phyloP scores from a whole-genome alignment of 192 early-diverging fungal genomes.

The Podila horticola region DNA sequence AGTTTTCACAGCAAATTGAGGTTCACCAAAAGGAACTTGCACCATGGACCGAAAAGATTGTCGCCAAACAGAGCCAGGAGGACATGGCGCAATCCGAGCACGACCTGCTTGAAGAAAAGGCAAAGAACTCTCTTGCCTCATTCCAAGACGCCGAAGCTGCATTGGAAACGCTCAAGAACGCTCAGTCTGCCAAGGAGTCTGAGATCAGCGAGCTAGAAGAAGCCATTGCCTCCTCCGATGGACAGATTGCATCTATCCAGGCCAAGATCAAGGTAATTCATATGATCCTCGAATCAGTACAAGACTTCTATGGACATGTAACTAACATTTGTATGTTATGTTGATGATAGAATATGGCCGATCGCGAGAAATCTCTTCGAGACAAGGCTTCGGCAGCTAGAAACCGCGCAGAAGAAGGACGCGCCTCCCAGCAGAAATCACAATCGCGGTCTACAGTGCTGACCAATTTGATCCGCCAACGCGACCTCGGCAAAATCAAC shows the following conservation, averaged over 20 bases:
- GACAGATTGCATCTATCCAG: slow-evolving; percentile 42
- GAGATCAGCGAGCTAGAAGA: slow-evolving; percentile 62
- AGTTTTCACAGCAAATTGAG: slow-evolving; percentile 83
- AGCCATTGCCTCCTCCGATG: slow-evolving; percentile 29
- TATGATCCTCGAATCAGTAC: too few species aligned
- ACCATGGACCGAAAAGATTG: slow-evolving; percentile 90
- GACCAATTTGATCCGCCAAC: slow-evolving; percentile 73
- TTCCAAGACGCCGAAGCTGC: slow-evolving; percentile 71
- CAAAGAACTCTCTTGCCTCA: slow-evolving; percentile 57
- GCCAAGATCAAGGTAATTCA: slow-evolving; percentile 40
- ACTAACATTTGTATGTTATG: background rate
- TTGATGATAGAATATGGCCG: slow-evolving; percentile 23
- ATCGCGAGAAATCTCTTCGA: slow-evolving; percentile 15
- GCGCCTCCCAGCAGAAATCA: slow-evolving; percentile 64
- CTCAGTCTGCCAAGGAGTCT: slow-evolving; percentile 49
- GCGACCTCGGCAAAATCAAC: slow-evolving; percentile 74
- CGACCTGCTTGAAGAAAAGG: slow-evolving; percentile 76
- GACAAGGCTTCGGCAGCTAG: slow-evolving; percentile 55
- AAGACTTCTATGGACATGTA: background rate
- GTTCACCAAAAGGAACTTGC: slow-evolving; percentile 84
- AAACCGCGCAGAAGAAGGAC: slow-evolving; percentile 79
- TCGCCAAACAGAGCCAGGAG: slow-evolving; percentile 74
- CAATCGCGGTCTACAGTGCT: slow-evolving; percentile 78
- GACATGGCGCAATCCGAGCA: slow-evolving; percentile 86
- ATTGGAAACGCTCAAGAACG: slow-evolving; percentile 28